These are phyloP conservation scores for Apiospora phragmitis DNA, from an alignment of 2,329 filamentous ascomycete species.

Conservation along the genomic window DNA sequence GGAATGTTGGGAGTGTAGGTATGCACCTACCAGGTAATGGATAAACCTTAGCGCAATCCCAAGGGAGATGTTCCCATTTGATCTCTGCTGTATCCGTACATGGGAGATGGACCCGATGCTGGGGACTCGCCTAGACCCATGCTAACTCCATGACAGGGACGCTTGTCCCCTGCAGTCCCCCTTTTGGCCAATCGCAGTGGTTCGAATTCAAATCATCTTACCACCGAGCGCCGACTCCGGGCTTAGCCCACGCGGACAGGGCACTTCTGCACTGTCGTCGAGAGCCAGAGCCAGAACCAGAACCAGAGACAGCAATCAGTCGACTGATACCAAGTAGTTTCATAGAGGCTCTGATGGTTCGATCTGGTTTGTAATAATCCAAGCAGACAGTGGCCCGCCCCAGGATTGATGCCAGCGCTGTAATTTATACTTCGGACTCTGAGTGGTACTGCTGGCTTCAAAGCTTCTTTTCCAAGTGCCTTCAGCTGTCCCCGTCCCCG, in stretches of 20 bases:
- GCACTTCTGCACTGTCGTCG: neutral
- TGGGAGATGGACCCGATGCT: neutral
- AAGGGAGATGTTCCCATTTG: neutral
- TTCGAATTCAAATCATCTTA: constrained; percentile 6
- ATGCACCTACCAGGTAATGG: neutral
- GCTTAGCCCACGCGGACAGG: constrained; percentile 1
- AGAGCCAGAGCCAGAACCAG: neutral
- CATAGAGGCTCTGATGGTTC: neutral
- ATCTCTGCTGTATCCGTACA: constrained; percentile 1
- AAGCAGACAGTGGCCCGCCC: neutral
- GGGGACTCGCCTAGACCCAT: constrained; percentile 2
- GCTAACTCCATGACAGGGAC: neutral
- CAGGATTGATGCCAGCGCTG: neutral
- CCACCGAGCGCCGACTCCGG: constrained; percentile 6
- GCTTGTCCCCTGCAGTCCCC: neutral
- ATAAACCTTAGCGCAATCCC: neutral
- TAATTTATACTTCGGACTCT: neutral
- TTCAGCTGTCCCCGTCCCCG: neutral
- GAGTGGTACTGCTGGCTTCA: neutral
- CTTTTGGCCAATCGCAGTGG: neutral
- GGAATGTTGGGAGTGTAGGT: neutral
- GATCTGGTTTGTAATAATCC: neutral
- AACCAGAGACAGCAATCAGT: neutral
- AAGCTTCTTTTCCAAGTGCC: neutral
- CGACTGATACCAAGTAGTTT: neutral